These are phyloP conservation scores for Zelopaecilomyces penicillatus DNA, from an alignment of 2,329 filamentous ascomycete genomes.

Conservation along the genomic window DNA sequence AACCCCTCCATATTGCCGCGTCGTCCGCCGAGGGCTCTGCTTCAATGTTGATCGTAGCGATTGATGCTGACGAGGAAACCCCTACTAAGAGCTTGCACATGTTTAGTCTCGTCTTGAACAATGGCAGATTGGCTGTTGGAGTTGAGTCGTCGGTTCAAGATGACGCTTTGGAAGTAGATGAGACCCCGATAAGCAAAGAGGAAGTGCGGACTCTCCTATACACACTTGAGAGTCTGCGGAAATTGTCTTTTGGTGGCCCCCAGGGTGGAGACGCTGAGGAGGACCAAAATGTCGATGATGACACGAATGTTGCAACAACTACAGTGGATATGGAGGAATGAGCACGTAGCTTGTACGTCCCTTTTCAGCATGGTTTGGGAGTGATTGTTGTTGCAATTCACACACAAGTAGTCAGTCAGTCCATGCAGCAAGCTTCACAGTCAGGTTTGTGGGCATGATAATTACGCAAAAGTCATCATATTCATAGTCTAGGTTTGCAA, in stretches of 20 bases:
- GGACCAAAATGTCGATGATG: conserved; percentile 2
- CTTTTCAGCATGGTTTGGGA: too few species aligned
- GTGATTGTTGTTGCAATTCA: too few species aligned
- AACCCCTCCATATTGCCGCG: conserved; percentile 50
- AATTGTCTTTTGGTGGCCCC: conserved; percentile 23
- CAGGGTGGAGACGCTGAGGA: conserved; percentile 14
- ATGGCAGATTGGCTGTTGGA: conserved; percentile 23
- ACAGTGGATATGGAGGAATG: conserved; percentile 2
- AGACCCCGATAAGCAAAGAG: conserved; percentile 25
- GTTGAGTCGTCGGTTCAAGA: conserved; percentile 18
- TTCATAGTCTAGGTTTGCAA: conserved; percentile 15
- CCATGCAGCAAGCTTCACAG: too few species aligned
- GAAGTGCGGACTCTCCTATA: conserved; percentile 38
- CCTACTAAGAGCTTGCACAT: conserved; percentile 21
- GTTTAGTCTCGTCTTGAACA: conserved; percentile 23
- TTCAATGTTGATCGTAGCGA: conserved; percentile 29
- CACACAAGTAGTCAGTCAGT: neutral
- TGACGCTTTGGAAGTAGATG: conserved; percentile 17
- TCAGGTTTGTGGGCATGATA: neutral
- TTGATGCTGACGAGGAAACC: conserved; percentile 27
- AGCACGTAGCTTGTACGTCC: neutral
- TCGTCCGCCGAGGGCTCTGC: conserved; percentile 14
- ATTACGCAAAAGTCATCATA: conserved; percentile 8
- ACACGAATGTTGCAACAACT: conserved; percentile 5
- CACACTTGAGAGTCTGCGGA: conserved; percentile 39